Conservation (phyloP, 768 basidiomycete species). For the Hygrophorus russula region DNA sequence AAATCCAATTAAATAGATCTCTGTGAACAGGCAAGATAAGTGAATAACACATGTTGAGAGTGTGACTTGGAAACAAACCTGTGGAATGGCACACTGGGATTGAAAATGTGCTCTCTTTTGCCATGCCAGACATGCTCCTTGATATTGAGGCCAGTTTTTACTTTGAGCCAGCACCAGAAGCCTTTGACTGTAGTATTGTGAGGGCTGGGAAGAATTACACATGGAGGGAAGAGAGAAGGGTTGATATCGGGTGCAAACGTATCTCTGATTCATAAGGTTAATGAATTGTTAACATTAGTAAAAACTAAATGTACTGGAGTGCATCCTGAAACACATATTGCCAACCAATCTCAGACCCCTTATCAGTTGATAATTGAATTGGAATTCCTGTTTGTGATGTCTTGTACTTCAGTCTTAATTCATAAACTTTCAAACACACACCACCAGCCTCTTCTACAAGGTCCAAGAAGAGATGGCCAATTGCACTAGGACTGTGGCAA, state of each 20-base stretch:
- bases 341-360: conserved; percentile 20
- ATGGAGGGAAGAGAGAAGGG: too few species aligned
- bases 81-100: conserved; percentile 10
- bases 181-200: conserved; percentile 20
- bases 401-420: not conserved
- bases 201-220: conserved; percentile 11
- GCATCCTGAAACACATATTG: conserved; percentile 11
- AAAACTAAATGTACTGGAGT: conserved; percentile 6
- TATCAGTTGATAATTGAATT: conserved; percentile 18
- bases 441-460: conserved; percentile 16
- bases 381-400: conserved; percentile 12
- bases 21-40: conserved; percentile 7
- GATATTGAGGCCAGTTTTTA: conserved; percentile 11
- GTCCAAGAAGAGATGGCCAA: conserved; percentile 23
- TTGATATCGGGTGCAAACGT: too few species aligned
- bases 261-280: too few species aligned
- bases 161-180: conserved; percentile 18
- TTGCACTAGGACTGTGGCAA: conserved; percentile 10
- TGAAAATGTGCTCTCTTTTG: conserved; percentile 12
- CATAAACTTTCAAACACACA: conserved; percentile 7
- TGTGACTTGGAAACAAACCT: conserved; percentile 8
- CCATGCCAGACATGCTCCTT: conserved; percentile 13
- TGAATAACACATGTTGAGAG: not conserved
- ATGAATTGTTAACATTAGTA: conserved; percentile 2
- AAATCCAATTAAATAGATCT: conserved; percentile 22